Evolutionary conservation across 2,329 filamentous ascomycete species (phyloP).

Genomic region (Magnaporthiopsis incrustans): DNA sequence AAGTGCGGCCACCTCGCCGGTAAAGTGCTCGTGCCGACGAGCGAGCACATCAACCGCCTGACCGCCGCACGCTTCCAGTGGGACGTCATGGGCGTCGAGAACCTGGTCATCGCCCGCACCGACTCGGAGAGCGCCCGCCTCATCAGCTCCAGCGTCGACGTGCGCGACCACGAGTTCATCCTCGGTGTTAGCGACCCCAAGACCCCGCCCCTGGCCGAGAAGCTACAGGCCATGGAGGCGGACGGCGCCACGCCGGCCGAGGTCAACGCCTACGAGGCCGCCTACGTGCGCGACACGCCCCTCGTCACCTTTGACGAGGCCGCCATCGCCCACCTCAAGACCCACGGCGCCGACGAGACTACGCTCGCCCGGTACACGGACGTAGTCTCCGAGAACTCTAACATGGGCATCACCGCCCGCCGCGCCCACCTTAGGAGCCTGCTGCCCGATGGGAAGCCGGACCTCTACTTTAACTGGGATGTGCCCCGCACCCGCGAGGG

Average conservation of each 20-base stretch:
- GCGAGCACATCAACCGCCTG: constrained; percentile 94
- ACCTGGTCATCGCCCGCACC: constrained; percentile 87
- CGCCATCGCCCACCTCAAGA: constrained; percentile 64
- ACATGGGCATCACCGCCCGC: constrained; percentile 72
- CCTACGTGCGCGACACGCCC: constrained; percentile 80
- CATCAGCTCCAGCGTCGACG: constrained; percentile 83
- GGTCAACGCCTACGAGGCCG: constrained; percentile 77
- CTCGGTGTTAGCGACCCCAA: constrained; percentile 36
- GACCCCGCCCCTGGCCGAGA: constrained; percentile 51
- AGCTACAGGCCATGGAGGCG: constrained; percentile 81
- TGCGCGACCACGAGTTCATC: constrained; percentile 95
- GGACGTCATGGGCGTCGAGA: constrained; percentile 96
- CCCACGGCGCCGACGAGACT: constrained; percentile 54
- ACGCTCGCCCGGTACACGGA: constrained; percentile 60
- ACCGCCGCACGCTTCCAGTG: constrained; percentile 91
- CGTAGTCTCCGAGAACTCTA: constrained; percentile 53
- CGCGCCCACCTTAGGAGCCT: constrained; percentile 62
- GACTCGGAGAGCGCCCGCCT: constrained; percentile 92
- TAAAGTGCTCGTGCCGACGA: constrained; percentile 87
- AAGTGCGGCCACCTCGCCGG: constrained; percentile 96
- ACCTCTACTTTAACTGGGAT: constrained; percentile 80
- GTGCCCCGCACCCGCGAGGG: constrained; percentile 89
- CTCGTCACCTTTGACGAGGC: constrained; percentile 91
- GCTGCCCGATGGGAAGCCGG: constrained; percentile 44
- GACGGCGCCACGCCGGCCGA: constrained; percentile 68